Conservation (phyloP, 2,329 filamentous ascomycete genomes). For the Samsoniella hepiali region DNA sequence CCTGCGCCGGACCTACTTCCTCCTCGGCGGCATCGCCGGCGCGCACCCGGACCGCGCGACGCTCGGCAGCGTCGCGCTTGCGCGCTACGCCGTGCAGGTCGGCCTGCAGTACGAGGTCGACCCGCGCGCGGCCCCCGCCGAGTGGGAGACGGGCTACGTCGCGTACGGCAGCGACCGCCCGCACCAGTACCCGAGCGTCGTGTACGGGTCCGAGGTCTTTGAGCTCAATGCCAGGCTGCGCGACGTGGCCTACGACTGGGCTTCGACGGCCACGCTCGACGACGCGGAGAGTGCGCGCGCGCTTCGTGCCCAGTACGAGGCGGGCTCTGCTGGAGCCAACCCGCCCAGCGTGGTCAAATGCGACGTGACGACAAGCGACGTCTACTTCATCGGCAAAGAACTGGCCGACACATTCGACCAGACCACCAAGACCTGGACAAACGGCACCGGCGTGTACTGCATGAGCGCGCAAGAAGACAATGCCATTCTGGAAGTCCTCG, state of each 20-base stretch:
- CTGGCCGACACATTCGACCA: constrained; percentile 64
- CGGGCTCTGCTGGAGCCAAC: constrained; percentile 27
- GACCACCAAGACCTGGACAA: constrained; percentile 61
- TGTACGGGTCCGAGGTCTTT: constrained; percentile 69
- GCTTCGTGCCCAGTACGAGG: constrained; percentile 53
- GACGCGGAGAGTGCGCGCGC: constrained; percentile 34
- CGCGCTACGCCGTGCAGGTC: constrained; percentile 68
- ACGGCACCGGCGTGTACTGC: constrained; percentile 65
- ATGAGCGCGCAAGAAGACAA: constrained; percentile 72
- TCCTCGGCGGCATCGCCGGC: constrained; percentile 71
- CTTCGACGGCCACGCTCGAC: constrained; percentile 46
- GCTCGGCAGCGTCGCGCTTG: constrained; percentile 63
- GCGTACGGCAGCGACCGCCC: constrained; percentile 57
- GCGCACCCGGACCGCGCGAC: constrained; percentile 67
- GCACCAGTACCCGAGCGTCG: constrained; percentile 52
- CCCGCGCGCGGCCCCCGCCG: constrained; percentile 60
- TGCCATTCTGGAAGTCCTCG: constrained; percentile 62
- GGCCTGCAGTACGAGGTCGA: constrained; percentile 76
- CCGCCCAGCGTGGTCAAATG: constrained; percentile 59
- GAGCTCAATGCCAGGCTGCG: constrained; percentile 61
- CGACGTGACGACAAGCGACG: constrained; percentile 67
- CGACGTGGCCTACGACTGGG: constrained; percentile 49
- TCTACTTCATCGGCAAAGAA: constrained; percentile 63
- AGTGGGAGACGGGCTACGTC: constrained; percentile 67
- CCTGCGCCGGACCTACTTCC: constrained; percentile 65